Conservation (phyloP, 768 basidiomycete genomes). For the Neoboletus brunneissimus region DNA sequence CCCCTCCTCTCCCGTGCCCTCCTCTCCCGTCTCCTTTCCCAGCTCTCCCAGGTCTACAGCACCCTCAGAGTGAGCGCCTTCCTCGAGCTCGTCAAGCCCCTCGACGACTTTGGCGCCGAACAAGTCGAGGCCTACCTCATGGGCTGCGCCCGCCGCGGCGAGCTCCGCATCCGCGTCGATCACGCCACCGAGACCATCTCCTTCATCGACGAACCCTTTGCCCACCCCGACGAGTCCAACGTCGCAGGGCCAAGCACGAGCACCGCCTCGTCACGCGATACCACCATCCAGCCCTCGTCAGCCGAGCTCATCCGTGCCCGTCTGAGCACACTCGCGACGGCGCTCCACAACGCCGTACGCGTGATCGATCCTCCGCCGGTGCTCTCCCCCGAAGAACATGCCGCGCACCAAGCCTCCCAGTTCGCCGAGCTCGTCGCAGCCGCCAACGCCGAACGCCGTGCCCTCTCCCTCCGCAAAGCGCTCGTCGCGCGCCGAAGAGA, state of each 20-base stretch:
- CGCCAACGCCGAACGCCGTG: slow-evolving; percentile 72
- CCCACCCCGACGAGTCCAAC: slow-evolving; percentile 36
- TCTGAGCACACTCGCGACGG: slow-evolving; percentile 69
- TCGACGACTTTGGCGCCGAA: slow-evolving; percentile 59
- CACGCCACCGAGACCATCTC: slow-evolving; percentile 82
- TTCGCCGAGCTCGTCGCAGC: slow-evolving; percentile 60
- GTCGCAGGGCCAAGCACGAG: slow-evolving; percentile 18
- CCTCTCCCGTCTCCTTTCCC: slow-evolving; percentile 84
- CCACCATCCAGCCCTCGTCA: slow-evolving; percentile 66
- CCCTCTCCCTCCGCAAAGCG: slow-evolving; percentile 71
- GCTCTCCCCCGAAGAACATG: slow-evolving; percentile 44
- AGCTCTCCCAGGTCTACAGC: slow-evolving; percentile 91
- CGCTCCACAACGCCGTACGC: slow-evolving; percentile 68
- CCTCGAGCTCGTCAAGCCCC: slow-evolving; percentile 73
- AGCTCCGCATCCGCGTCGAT: slow-evolving; percentile 83
- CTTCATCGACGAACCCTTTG: slow-evolving; percentile 78
- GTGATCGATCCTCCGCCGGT: slow-evolving; percentile 46
- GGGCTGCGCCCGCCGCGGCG: slow-evolving; percentile 84
- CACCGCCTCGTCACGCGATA: slow-evolving; percentile 30
- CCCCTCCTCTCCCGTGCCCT: slow-evolving; percentile 89
- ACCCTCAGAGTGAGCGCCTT: slow-evolving; percentile 79
- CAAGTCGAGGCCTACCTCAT: slow-evolving; percentile 90
- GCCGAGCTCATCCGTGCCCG: slow-evolving; percentile 74
- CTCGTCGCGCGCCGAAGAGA: slow-evolving; percentile 84
- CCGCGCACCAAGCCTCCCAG: slow-evolving; percentile 44